Conservation (phyloP, 805 yeast species). For the Hanseniaspora pseudoguilliermondii region DNA sequence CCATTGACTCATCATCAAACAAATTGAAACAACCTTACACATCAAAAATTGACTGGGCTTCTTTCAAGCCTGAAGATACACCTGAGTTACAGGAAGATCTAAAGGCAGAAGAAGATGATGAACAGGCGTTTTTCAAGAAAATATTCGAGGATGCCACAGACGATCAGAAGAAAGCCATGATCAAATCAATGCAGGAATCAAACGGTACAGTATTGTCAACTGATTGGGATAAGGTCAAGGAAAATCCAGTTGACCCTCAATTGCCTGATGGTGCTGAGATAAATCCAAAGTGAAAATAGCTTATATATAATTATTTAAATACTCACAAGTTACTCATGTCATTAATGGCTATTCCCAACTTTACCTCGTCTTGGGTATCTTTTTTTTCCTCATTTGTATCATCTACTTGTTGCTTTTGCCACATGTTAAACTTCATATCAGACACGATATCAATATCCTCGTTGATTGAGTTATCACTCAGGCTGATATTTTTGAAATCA, state of each 20-base stretch:
- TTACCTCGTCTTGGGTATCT: conserved; percentile 2
- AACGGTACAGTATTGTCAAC: conserved; percentile 90
- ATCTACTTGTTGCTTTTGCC: conserved; percentile 23
- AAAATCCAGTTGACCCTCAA: conserved; percentile 46
- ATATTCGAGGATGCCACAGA: conserved; percentile 71
- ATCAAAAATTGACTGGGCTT: conserved; percentile 61
- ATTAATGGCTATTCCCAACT: background rate
- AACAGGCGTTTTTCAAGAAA: conserved; percentile 55
- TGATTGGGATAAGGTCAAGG: conserved; percentile 78
- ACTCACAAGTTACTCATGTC: conserved; percentile 4
- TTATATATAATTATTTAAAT: background rate
- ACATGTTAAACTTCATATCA: conserved; percentile 21
- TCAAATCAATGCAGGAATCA: conserved; percentile 88
- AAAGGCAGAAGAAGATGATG: conserved; percentile 20
- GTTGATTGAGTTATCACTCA: background rate
- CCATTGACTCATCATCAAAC: conserved; percentile 5
- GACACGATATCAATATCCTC: conserved; percentile 19
- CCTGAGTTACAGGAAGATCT: conserved; percentile 25
- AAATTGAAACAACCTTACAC: conserved; percentile 46
- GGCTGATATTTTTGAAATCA: background rate
- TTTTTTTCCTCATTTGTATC: background rate
- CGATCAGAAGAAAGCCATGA: conserved; percentile 85
- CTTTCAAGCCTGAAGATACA: conserved; percentile 34
- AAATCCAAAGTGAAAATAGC: conserved; percentile 33
- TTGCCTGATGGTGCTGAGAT: conserved; percentile 69